These are phyloP conservation scores for Nepenthes gracilis DNA, from an alignment of 148 eudicot species.

Conservation along the genomic window DNA sequence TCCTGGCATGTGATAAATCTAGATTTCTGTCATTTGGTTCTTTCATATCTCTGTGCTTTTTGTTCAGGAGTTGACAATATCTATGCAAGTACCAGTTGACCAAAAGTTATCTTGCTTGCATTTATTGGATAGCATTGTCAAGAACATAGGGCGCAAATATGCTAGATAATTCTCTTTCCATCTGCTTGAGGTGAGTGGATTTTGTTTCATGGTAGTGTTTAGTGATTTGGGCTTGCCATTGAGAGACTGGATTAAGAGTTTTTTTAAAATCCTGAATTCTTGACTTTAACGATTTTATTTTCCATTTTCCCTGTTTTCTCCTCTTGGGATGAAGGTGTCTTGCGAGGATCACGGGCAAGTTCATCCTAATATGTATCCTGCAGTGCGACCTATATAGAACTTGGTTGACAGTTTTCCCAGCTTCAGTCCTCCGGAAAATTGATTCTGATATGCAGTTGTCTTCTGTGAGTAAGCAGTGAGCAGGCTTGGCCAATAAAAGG, in stretches of 20 bases:
- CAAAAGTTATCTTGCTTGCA: slow-evolving; percentile 86
- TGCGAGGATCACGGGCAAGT: slow-evolving; percentile 71
- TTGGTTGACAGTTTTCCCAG: slow-evolving; percentile 81
- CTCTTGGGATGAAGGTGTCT: slow-evolving; percentile 42
- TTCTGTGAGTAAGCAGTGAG: slow-evolving; percentile 35
- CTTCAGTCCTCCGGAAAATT: slow-evolving; percentile 59
- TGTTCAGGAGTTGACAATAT: background rate
- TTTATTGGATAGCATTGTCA: slow-evolving; percentile 94
- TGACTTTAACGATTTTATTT: background rate
- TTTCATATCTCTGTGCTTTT: too few species aligned
- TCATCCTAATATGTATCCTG: slow-evolving; percentile 47
- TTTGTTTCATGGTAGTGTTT: background rate
- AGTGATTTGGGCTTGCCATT: background rate
- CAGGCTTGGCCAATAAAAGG: slow-evolving; percentile 32
- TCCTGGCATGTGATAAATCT: too few species aligned
- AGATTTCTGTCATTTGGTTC: too few species aligned
- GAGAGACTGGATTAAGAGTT: background rate
- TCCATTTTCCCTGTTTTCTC: background rate
- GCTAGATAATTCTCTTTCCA: slow-evolving; percentile 55
- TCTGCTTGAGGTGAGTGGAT: slow-evolving; percentile 65
- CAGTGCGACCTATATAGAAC: slow-evolving; percentile 88
- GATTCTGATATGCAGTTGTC: slow-evolving; percentile 63
- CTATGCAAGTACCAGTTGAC: slow-evolving; percentile 68
- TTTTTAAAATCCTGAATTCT: background rate
- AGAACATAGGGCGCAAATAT: slow-evolving; percentile 86